These are phyloP conservation scores for Porphyrellus cyaneotinctus DNA, from an alignment of 768 basidiomycete species.

Conservation along the genomic window DNA sequence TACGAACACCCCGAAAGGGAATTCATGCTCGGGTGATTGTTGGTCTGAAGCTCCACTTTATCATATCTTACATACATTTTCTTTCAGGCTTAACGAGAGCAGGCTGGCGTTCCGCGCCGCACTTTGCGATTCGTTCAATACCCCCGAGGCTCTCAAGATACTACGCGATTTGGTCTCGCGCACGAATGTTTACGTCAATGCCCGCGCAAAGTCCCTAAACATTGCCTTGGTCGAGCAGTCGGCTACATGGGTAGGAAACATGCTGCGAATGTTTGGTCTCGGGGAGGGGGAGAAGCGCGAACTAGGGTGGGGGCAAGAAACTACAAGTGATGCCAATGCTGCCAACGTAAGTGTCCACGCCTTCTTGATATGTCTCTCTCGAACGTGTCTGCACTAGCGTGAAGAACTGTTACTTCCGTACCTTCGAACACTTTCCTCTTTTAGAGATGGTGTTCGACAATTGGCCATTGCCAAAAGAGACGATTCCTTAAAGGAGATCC, in stretches of 20 bases:
- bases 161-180: conserved; percentile 79
- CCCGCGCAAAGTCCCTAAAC: conserved; percentile 55
- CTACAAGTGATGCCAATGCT: conserved; percentile 33
- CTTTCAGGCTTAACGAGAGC: conserved; percentile 61
- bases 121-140: conserved; percentile 97
- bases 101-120: conserved; percentile 79
- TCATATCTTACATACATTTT: conserved; percentile 10
- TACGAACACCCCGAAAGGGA: conserved; percentile 66
- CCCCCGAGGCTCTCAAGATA: conserved; percentile 72
- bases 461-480: conserved; percentile 73
- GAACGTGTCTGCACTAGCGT: conserved; percentile 44
- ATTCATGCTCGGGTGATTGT: conserved; percentile 58
- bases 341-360: conserved; percentile 42
- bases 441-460: conserved; percentile 85
- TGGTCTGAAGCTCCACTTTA: not conserved
- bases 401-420: conserved; percentile 90
- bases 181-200: conserved; percentile 84
- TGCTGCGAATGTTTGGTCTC: conserved; percentile 77
- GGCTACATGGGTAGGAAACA: conserved; percentile 65
- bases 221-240: conserved; percentile 59
- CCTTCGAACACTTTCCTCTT: conserved; percentile 75
- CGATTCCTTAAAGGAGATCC: conserved; percentile 68
- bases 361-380: not conserved
- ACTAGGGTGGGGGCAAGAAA: conserved; percentile 84
- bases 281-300: conserved; percentile 63